Conservation (phyloP, 2,329 filamentous ascomycete genomes). For the Fusarium neocosmosporiellum region DNA sequence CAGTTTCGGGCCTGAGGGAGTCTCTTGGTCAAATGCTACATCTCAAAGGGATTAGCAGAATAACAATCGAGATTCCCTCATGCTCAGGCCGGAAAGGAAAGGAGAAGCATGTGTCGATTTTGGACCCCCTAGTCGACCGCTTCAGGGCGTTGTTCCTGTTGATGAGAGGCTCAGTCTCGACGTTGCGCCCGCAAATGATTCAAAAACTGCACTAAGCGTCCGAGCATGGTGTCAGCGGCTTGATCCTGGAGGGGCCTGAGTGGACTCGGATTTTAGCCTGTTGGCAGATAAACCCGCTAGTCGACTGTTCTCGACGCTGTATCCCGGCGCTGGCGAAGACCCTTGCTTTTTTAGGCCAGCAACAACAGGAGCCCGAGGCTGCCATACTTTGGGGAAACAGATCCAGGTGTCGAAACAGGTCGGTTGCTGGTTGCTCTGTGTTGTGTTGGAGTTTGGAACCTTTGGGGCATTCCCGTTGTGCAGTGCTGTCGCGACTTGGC, state of each 20-base stretch:
- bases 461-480: not conserved
- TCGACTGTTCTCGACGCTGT: not conserved
- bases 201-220: constrained; percentile 37
- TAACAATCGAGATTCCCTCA: constrained; percentile 9
- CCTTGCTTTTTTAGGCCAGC: not conserved
- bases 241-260: constrained; percentile 19
- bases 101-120: constrained; percentile 15
- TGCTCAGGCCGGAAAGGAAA: constrained; percentile 28
- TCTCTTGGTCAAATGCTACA: not conserved
- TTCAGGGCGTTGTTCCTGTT: constrained; percentile 27
- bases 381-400: constrained; percentile 28
- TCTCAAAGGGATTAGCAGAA: constrained; percentile 3
- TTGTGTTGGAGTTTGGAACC: constrained; percentile 3
- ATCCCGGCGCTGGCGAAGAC: not conserved
- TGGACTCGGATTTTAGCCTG: constrained; percentile 34
- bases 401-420: constrained; percentile 25
- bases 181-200: constrained; percentile 45
- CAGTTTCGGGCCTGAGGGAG: not conserved
- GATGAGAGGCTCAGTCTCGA: constrained; percentile 38
- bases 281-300: constrained; percentile 21
- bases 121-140: constrained; percentile 22
- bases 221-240: constrained; percentile 43
- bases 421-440: not conserved
- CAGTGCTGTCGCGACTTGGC: not conserved
- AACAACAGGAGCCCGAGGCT: not conserved